Evolutionary conservation across 495 filamentous ascomycete genomes (phyloP).

Genomic region (Tuber umbilicatum): DNA sequence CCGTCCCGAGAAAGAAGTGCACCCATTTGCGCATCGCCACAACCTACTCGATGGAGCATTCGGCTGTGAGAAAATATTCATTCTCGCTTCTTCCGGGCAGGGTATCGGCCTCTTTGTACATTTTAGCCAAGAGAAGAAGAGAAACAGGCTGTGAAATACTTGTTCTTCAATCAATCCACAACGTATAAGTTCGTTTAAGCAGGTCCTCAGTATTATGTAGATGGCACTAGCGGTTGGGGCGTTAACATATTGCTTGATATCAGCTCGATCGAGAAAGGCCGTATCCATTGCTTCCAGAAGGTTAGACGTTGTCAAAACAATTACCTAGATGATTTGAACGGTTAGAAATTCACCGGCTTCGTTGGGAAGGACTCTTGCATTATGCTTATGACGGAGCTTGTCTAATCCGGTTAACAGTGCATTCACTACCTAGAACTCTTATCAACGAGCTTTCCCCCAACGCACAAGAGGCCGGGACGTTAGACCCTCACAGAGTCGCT

Average conservation of each 20-base stretch:
- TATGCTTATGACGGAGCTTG: conserved; percentile 40
- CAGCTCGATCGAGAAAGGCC: conserved; percentile 54
- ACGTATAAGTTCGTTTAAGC: conserved; percentile 49
- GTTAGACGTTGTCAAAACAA: conserved; percentile 41
- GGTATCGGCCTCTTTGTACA: conserved; percentile 25
- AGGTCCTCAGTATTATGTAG: conserved; percentile 51
- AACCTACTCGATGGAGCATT: conserved; percentile 32
- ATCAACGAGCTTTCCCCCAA: not conserved
- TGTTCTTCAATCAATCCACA: conserved; percentile 43
- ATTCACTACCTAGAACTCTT: conserved; percentile 36
- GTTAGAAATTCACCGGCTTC: conserved; percentile 1
- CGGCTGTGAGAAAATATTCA: conserved; percentile 37
- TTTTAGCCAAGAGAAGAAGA: conserved; percentile 7
- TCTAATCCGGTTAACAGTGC: conserved; percentile 44
- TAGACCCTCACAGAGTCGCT: conserved; percentile 48
- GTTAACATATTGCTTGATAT: conserved; percentile 50
- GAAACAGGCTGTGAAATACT: conserved; percentile 10
- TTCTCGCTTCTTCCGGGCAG: conserved; percentile 32
- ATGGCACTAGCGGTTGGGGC: conserved; percentile 43
- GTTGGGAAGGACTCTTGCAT: conserved; percentile 15
- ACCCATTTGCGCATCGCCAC: conserved; percentile 35
- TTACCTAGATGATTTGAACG: conserved; percentile 34
- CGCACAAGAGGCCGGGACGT: not conserved
- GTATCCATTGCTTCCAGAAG: conserved; percentile 42
- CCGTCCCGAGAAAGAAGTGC: conserved; percentile 31